phyloP scores from a whole-genome alignment of 106 monocot species.

The Dendrobium catenatum region DNA sequence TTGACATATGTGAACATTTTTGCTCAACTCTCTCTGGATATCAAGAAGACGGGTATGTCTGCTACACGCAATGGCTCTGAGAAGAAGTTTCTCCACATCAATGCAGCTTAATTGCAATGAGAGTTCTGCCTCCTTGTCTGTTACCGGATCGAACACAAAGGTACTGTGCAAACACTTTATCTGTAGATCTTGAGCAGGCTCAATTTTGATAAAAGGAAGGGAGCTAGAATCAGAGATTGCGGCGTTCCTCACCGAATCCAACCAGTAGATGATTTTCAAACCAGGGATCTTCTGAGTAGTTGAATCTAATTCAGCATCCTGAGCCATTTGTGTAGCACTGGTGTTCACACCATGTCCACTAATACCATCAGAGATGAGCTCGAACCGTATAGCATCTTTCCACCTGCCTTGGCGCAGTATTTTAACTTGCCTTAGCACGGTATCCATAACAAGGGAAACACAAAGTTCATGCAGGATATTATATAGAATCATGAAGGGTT shows the following conservation, averaged over 20 bases:
- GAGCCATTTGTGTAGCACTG: conserved; percentile 32
- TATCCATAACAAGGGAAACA: conserved; percentile 92
- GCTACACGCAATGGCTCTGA: conserved; percentile 73
- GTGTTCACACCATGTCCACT: conserved; percentile 42
- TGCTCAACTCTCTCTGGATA: conserved; percentile 71
- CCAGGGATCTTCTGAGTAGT: conserved; percentile 67
- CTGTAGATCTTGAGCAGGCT: conserved; percentile 61
- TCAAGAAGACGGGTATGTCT: conserved; percentile 89
- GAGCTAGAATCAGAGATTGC: conserved; percentile 33
- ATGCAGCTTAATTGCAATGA: conserved; percentile 70
- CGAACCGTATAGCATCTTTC: conserved; percentile 94
- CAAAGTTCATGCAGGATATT: conserved; percentile 87
- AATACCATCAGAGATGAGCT: conserved; percentile 65
- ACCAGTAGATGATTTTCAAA: conserved; percentile 84
- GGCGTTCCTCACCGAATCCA: conserved; percentile 50
- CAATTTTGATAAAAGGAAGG: conserved; percentile 78
- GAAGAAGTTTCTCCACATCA: conserved; percentile 79
- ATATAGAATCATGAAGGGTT: conserved; percentile 75
- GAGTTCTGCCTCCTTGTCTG: conserved; percentile 82
- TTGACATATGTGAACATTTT: conserved; percentile 66
- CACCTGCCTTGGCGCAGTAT: conserved; percentile 80
- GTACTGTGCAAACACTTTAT: conserved; percentile 79
- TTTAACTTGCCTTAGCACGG: conserved; percentile 82
- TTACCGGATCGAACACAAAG: conserved; percentile 81
- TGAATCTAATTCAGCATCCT: conserved; percentile 70